Base-by-base conservation (phyloP, 345 rosid genomes). In the Kandelia obovata region DNA sequence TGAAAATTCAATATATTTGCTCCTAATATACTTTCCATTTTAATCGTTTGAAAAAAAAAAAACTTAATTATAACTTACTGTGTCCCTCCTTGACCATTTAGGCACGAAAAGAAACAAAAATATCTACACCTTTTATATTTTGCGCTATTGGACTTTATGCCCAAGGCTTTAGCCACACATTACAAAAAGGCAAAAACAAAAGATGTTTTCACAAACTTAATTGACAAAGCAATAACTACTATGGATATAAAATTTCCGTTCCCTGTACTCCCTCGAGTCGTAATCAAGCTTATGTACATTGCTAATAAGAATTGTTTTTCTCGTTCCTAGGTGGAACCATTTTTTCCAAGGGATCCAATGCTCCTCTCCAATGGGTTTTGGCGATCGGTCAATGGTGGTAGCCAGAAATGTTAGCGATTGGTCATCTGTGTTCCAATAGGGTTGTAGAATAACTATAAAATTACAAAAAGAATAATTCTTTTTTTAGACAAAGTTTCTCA, bases 331-430 rank as follows among this genome's bases (percentile, higher is more conserved):
- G 66, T 71, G 61, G 62, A 68, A 74, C 74, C 68, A 34, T 39
- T 55, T 61, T 61, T 28, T 13, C 49, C 16, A 19, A 56, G 66
- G 81, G 80, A 83, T 73, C 84, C 83, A 75, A 80, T 70, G 82
- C 49, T 15, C 16, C 49, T 43, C 15, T 13, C 49, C 2, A 15
- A 16, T 3, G 49, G 5, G 17, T 43, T 43, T 43, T 43, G 49
- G 49, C 49, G 16, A 13, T 43, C 49, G 5, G 49, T 39, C 47
- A 10, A 39, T 39, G 47, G 47, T 2, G 3, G 47, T 39, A 39
- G 47, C 47, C 9, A 39, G 47, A 39, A 39, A 39, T 39, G 4
- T 1, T 11, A 39, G 47, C 2, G 47, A 39, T 39, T 39, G 47
- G 15, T 11, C 13, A 1, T 15, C 19, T 15, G 5, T 43, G 21